Conservation (phyloP, 148 eudicot genomes). For the Dysphania ambrosioides region DNA sequence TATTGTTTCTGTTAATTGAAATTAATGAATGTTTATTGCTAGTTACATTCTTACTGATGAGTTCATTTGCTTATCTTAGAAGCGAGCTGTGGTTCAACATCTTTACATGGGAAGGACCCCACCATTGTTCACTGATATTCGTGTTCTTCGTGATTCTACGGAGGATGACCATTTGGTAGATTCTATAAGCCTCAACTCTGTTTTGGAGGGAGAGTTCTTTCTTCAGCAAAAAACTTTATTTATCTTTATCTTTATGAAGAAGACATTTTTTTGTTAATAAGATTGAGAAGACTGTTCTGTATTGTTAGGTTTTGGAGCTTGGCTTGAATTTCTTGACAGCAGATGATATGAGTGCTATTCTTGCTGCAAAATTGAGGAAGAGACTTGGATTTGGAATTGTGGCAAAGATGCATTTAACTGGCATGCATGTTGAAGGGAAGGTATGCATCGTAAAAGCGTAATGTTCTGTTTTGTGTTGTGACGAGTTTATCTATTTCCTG, state of each 20-base stretch:
- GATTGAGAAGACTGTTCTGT: constrained; percentile 1
- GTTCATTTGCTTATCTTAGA: constrained; percentile 39
- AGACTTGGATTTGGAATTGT: constrained; percentile 85
- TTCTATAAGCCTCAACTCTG: constrained; percentile 4
- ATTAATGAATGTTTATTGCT: not conserved
- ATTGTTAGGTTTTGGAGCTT: constrained; percentile 70
- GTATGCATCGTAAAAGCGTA: constrained; percentile 29
- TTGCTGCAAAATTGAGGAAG: constrained; percentile 63
- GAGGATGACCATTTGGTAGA: constrained; percentile 90
- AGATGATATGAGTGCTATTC: constrained; percentile 86
- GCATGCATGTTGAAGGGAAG: constrained; percentile 98
- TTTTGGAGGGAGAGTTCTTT: not conserved
- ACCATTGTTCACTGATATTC: constrained; percentile 81
- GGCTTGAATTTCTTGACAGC: constrained; percentile 89
- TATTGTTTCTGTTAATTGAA: constrained; percentile 10
- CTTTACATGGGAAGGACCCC: constrained; percentile 89
- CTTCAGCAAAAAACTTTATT: not conserved
- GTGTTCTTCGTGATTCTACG: constrained; percentile 66
- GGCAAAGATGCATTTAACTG: constrained; percentile 74
- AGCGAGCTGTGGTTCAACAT: constrained; percentile 55
- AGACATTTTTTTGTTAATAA: not conserved
- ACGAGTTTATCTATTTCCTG: not conserved
- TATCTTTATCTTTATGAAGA: no score
- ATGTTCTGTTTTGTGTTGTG: not conserved
- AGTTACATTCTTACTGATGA: constrained; percentile 8